Percentiles rank a stretch among this genome's conserved stretches.
phyloP scores from a whole-genome alignment of 2,329 filamentous ascomycete genomes.

The Biscogniauxia marginata region DNA sequence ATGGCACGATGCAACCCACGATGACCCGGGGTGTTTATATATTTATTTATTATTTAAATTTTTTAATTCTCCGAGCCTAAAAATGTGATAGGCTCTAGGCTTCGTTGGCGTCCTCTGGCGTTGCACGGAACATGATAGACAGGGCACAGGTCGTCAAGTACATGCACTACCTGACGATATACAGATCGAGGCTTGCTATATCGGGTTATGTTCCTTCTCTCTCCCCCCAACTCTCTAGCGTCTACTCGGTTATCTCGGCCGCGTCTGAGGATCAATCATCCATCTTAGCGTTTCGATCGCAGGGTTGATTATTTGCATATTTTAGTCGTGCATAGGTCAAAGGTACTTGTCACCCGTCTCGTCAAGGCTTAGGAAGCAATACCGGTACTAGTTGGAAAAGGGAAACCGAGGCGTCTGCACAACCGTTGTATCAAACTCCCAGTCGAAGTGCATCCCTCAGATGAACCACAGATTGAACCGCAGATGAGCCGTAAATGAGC shows the following conservation, averaged over 20 bases:
- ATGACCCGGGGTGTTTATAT: not conserved
- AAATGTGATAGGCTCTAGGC: not conserved
- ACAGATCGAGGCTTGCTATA: not conserved
- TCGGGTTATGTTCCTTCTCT: not conserved
- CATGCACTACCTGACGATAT: not conserved
- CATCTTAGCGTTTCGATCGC: not conserved
- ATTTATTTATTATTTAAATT: not conserved
- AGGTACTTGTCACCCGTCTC: not conserved
- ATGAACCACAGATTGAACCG: not conserved
- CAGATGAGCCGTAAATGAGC: not conserved
- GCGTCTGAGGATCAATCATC: not conserved
- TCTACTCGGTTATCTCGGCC: not conserved
- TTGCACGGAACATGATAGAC: not conserved
- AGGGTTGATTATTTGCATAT: conserved; percentile 1
- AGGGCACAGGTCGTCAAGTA: not conserved
- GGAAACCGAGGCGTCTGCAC: not conserved
- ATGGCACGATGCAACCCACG: not conserved
- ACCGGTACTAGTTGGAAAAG: not conserved
- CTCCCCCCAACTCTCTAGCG: not conserved
- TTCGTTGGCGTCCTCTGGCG: not conserved
- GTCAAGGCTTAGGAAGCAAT: not conserved
- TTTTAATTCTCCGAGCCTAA: not conserved
- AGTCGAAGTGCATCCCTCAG: not conserved
- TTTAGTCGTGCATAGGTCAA: not conserved
- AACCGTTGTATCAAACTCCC: not conserved